These are phyloP conservation scores for Begonia fuchsioides DNA, from an alignment of 306 rosid genomes.

Conservation along the genomic window DNA sequence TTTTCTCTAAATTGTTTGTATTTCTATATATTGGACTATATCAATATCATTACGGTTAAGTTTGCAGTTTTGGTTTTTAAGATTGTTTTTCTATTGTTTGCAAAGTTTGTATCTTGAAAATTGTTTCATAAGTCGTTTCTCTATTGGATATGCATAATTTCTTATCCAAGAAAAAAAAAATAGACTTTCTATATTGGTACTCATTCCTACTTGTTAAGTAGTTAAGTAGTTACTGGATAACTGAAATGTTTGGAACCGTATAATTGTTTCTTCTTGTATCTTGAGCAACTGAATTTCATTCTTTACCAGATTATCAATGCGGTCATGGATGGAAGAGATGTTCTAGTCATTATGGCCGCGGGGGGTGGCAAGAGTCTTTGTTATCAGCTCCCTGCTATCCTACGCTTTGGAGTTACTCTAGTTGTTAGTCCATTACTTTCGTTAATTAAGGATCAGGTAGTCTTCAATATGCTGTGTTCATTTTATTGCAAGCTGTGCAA, in stretches of 20 bases:
- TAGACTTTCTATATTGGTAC: too few relatives aligned
- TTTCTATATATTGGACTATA: too few relatives aligned
- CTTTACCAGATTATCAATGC: conserved; percentile 71
- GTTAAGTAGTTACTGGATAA: too few relatives aligned
- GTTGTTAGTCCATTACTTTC: conserved; percentile 95
- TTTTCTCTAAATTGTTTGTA: too few relatives aligned
- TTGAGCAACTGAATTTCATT: conserved; percentile 8
- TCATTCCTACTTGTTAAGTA: too few relatives aligned
- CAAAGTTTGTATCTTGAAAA: too few relatives aligned
- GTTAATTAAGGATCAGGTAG: conserved; percentile 91
- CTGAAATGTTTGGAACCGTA: not conserved
- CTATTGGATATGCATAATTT: too few relatives aligned
- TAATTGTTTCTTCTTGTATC: conserved; percentile 2
- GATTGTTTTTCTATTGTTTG: too few relatives aligned
- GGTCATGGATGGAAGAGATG: conserved; percentile 76
- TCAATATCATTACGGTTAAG: too few relatives aligned
- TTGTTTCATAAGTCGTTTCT: too few relatives aligned
- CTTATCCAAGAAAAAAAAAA: too few relatives aligned
- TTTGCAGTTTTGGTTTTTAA: too few relatives aligned
- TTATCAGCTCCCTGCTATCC: conserved; percentile 91
- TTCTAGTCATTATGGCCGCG: conserved; percentile 91
- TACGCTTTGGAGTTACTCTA: conserved; percentile 68
- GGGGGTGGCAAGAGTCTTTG: conserved; percentile 99
- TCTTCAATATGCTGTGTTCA: conserved; percentile 5
- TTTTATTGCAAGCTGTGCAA: not conserved